These are phyloP conservation scores for Trichosporon sp. DNA, from an alignment of 1,284 basidiomycete genomes.

Conservation along the genomic window DNA sequence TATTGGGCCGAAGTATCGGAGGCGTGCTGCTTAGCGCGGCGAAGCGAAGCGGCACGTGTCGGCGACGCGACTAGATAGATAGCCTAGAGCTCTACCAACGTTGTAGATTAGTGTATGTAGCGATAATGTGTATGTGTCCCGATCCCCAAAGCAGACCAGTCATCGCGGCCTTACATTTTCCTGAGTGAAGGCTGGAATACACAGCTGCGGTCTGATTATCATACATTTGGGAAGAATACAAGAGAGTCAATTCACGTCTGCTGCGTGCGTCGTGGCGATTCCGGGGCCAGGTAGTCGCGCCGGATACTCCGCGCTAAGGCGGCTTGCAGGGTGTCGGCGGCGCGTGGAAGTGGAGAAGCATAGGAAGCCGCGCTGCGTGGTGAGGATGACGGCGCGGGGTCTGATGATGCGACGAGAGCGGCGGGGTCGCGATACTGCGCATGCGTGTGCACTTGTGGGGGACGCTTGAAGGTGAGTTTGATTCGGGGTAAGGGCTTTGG, in stretches of 20 bases:
- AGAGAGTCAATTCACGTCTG: neutral
- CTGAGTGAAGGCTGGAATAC: no score
- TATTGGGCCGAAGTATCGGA: slow-evolving; percentile 23
- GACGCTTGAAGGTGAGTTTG: neutral
- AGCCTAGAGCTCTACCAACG: no score
- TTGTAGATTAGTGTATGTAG: neutral
- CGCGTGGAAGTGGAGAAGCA: neutral
- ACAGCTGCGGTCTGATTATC: no score
- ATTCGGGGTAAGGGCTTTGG: neutral
- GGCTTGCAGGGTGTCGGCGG: neutral
- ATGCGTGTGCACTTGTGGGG: neutral
- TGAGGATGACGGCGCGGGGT: neutral
- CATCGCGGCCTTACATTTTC: no score
- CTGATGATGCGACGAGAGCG: neutral
- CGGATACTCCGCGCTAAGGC: neutral
- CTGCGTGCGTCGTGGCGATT: neutral
- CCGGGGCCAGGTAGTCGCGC: neutral
- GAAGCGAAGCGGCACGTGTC: no score
- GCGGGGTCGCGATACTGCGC: neutral
- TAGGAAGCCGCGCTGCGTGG: neutral
- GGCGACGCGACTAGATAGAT: no score
- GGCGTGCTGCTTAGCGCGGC: no score
- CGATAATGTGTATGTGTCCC: no score
- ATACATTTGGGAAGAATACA: neutral
- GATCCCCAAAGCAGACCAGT: no score